These are phyloP conservation scores for Elongisporangium prolatum DNA, from an alignment of 352 stramenopile genomes.

Conservation along the genomic window DNA sequence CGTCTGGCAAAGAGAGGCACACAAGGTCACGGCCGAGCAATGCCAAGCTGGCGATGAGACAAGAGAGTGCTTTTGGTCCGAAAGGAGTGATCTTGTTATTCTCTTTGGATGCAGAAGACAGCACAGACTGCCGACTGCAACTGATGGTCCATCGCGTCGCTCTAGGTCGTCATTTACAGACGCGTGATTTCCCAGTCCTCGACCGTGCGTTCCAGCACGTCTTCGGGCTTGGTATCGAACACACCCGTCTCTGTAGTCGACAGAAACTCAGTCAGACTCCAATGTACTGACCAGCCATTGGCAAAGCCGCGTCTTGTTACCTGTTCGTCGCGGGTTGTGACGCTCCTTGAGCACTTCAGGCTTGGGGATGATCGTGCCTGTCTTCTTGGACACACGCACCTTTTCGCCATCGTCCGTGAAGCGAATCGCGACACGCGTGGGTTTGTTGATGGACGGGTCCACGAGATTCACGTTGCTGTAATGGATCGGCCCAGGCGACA, in stretches of 20 bases:
- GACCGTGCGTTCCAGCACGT: constrained; percentile 78
- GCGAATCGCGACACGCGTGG: constrained; percentile 71
- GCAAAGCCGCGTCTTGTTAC: constrained; percentile 20
- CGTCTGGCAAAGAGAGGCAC: no score
- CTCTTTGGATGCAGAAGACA: neutral
- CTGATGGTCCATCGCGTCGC: constrained; percentile 1
- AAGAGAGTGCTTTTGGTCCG: neutral
- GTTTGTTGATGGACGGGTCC: constrained; percentile 75
- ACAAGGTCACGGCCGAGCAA: no score
- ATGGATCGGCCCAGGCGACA: constrained; percentile 78
- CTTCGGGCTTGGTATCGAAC: constrained; percentile 75
- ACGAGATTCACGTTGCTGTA: constrained; percentile 87
- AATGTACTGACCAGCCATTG: constrained; percentile 7
- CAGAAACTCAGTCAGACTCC: neutral
- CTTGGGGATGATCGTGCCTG: constrained; percentile 94
- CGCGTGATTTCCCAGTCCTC: constrained; percentile 71
- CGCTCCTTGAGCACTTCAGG: constrained; percentile 89
- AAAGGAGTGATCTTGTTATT: neutral
- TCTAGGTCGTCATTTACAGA: constrained; percentile 28
- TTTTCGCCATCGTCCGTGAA: constrained; percentile 93
- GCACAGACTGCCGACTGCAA: neutral
- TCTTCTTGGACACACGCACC: constrained; percentile 93
- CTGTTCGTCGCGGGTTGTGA: constrained; percentile 76
- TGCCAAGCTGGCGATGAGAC: no score
- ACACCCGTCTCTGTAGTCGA: constrained; percentile 55